A percentile compares a stretch with the other conserved stretches of the same genome.
Conservation (phyloP, 768 basidiomycete genomes). For the Lepiota brunneoincarnata region DNA sequence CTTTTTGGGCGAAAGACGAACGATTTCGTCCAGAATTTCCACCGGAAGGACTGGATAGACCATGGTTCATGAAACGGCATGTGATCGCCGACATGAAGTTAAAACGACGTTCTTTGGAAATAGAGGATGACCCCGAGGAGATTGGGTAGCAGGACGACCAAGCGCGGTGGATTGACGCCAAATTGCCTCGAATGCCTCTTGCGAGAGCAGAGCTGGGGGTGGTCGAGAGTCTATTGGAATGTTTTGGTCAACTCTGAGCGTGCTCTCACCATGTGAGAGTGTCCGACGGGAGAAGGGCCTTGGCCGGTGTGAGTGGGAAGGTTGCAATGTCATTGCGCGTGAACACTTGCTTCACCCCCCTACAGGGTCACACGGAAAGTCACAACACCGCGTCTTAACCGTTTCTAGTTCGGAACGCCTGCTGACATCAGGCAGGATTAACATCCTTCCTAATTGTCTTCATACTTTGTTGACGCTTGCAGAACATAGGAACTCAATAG, state of each 20-base stretch:
- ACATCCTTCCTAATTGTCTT: not conserved
- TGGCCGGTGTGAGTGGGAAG: constrained; percentile 1
- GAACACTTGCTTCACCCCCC: too few relatives aligned
- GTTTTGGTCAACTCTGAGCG: too few relatives aligned
- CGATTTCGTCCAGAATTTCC: constrained; percentile 34
- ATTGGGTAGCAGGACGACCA: too few relatives aligned
- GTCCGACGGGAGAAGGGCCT: not conserved
- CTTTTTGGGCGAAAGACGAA: constrained; percentile 24
- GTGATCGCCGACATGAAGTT: not conserved
- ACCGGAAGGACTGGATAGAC: constrained; percentile 23
- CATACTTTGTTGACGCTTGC: not conserved
- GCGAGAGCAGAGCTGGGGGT: too few relatives aligned
- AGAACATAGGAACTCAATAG: not conserved
- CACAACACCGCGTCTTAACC: constrained; percentile 10
- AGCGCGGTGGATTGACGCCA: too few relatives aligned
- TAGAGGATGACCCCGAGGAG: too few relatives aligned
- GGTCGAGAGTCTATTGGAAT: too few relatives aligned
- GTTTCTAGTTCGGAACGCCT: not conserved
- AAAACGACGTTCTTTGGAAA: too few relatives aligned
- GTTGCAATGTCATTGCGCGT: too few relatives aligned
- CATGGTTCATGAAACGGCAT: constrained; percentile 6
- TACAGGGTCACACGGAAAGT: not conserved
- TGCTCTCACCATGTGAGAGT: not conserved
- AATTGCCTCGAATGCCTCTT: too few relatives aligned
- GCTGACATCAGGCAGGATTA: constrained; percentile 2